Evolutionary conservation across 2,329 filamentous ascomycete genomes (phyloP).

Genomic region (Didymella exigua): DNA sequence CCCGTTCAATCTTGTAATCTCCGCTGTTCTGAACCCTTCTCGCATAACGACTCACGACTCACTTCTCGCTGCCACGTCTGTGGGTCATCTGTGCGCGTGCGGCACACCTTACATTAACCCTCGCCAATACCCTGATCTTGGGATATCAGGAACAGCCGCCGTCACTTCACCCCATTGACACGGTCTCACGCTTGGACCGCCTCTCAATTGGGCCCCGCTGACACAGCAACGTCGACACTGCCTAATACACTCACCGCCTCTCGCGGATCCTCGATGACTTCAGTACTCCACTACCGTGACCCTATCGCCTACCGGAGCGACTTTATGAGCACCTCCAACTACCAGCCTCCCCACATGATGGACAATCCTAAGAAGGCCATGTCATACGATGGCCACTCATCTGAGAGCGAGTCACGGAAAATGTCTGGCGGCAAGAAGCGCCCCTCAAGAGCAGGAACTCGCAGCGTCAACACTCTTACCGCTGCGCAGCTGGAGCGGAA

Average conservation of each 20-base stretch:
- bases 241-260: slow-evolving; percentile 42
- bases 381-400: slow-evolving; percentile 48
- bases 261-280: slow-evolving; percentile 49
- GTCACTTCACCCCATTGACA: slow-evolving; percentile 29
- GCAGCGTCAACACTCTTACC: slow-evolving; percentile 63
- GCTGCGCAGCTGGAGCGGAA: slow-evolving; percentile 65
- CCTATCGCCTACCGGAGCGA: slow-evolving; percentile 48
- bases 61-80: slow-evolving; percentile 22
- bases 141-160: slow-evolving; percentile 30
- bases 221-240: slow-evolving; percentile 40
- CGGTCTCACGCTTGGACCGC: slow-evolving; percentile 35
- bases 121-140: slow-evolving; percentile 30
- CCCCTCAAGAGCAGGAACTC: slow-evolving; percentile 60
- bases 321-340: slow-evolving; percentile 46
- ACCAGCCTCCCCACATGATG: slow-evolving; percentile 46
- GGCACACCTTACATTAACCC: slow-evolving; percentile 33
- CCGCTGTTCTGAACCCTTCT: slow-evolving; percentile 16
- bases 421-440: slow-evolving; percentile 52
- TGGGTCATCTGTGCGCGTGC: slow-evolving; percentile 32
- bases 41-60: slow-evolving; percentile 20
- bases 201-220: slow-evolving; percentile 31
- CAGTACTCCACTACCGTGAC: slow-evolving; percentile 48
- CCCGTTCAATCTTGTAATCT: slow-evolving; percentile 25
- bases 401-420: slow-evolving; percentile 47
- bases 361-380: slow-evolving; percentile 45